These are phyloP conservation scores for Parasarocladium wereldwijsianum DNA, from an alignment of 2,329 filamentous ascomycete genomes.

Conservation along the genomic window DNA sequence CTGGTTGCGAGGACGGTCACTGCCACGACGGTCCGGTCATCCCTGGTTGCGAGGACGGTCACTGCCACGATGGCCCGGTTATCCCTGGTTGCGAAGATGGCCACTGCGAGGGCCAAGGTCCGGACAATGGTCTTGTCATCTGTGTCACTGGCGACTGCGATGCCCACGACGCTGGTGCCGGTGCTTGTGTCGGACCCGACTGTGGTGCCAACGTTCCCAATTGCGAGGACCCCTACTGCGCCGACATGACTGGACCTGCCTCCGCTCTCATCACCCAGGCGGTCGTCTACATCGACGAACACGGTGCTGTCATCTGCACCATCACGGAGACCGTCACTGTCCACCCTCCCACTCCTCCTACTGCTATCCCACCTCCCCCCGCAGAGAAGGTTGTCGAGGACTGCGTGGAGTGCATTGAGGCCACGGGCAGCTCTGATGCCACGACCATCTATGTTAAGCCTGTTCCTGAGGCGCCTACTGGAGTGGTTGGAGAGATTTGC, in stretches of 20 bases:
- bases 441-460: neutral
- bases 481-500: no score
- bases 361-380: neutral
- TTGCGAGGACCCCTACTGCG: no score
- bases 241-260: neutral
- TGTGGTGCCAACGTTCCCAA: no score
- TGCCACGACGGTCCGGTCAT: no score
- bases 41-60: no score
- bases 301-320: constrained; percentile 1
- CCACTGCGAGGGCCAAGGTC: no score
- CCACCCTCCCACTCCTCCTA: neutral
- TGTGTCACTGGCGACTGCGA: neutral
- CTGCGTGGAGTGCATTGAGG: constrained; percentile 1
- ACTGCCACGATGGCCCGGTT: no score
- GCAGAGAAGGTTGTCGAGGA: constrained; percentile 2
- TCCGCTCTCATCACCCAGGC: neutral
- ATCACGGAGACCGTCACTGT: constrained; percentile 2
- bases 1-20: no score
- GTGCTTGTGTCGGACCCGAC: no score
- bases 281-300: constrained; percentile 3
- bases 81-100: no score
- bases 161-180: no score
- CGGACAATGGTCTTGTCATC: neutral
- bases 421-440: neutral
- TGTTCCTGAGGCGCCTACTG: neutral